A percentile compares a stretch with the other conserved stretches of the same genome.
phyloP scores from a whole-genome alignment of 2,329 filamentous ascomycete species.

The Diaporthe sp. region DNA sequence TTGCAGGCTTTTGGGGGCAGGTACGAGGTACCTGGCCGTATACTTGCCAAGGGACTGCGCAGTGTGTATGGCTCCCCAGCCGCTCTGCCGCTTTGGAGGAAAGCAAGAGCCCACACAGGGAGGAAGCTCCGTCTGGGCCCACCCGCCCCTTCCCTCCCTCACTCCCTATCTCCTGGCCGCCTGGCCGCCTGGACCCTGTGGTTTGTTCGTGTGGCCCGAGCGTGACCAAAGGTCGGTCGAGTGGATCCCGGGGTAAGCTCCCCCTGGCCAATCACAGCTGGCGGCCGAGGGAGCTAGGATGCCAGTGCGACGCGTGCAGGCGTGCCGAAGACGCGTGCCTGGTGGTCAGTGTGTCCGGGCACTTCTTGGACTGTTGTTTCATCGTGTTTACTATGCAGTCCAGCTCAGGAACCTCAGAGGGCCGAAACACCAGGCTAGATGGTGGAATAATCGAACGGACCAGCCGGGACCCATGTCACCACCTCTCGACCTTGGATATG shows the following conservation, averaged over 20 bases:
- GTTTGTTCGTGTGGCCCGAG: conserved; percentile 26
- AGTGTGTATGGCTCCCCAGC: background rate
- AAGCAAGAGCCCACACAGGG: conserved; percentile 1
- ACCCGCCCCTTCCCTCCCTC: background rate
- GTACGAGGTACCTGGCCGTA: background rate
- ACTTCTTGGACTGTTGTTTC: conserved; percentile 11
- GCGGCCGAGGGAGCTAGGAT: background rate
- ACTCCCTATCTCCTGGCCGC: background rate
- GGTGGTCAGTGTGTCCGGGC: conserved; percentile 1
- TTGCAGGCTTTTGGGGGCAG: conserved; percentile 21
- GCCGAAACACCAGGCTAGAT: background rate
- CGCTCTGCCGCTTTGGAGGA: conserved; percentile 1
- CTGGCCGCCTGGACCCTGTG: conserved; percentile 11
- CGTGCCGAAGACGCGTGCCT: conserved; percentile 9
- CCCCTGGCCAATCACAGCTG: background rate
- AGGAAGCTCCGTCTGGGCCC: conserved; percentile 23
- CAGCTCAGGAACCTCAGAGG: background rate
- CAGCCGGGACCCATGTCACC: conserved; percentile 11
- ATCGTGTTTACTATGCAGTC: conserved; percentile 21
- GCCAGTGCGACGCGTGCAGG: conserved; percentile 25
- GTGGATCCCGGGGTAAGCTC: conserved; percentile 29
- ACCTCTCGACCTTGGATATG: background rate
- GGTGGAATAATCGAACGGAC: background rate
- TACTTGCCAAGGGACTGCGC: background rate
- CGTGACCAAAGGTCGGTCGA: background rate